Evolutionary conservation across 2,329 filamentous ascomycete genomes (phyloP).

Genomic region (Trichoderma simmonsii): DNA sequence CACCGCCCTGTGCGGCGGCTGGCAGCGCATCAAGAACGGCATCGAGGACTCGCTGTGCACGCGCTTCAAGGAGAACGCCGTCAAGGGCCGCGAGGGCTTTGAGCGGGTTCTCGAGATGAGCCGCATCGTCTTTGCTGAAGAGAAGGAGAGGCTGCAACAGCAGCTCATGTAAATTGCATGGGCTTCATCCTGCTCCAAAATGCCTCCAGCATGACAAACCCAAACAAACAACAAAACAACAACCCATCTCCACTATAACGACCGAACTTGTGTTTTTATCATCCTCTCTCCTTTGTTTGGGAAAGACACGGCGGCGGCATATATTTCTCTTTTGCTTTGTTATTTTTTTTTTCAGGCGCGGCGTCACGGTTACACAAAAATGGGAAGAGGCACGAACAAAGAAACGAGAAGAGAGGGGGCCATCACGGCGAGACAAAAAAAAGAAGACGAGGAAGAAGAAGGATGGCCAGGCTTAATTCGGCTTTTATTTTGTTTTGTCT

Average conservation of each 20-base stretch:
- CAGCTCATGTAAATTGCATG: slow-evolving; percentile 7
- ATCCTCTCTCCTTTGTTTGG: slow-evolving; percentile 3
- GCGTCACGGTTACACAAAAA: neutral
- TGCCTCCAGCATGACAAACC: neutral
- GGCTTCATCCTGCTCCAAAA: too few relatives aligned
- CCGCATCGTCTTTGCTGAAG: slow-evolving; percentile 84
- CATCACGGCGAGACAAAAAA: neutral
- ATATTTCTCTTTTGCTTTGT: neutral
- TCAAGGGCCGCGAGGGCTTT: slow-evolving; percentile 88
- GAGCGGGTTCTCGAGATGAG: slow-evolving; percentile 94
- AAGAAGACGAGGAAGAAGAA: neutral
- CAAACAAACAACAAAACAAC: neutral
- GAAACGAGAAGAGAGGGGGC: neutral
- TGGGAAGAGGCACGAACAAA: neutral
- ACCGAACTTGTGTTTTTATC: neutral
- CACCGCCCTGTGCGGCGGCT: slow-evolving; percentile 90
- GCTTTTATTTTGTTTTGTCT: neutral
- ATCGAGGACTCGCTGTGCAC: slow-evolving; percentile 91
- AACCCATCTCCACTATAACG: slow-evolving; percentile 14
- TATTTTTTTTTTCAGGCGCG: slow-evolving; percentile 6
- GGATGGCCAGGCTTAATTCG: slow-evolving; percentile 7
- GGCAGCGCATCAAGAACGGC: slow-evolving; percentile 94
- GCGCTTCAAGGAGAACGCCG: slow-evolving; percentile 87
- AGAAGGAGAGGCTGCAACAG: slow-evolving; percentile 59
- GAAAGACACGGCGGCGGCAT: slow-evolving; percentile 6